A percentile compares a stretch with the other conserved stretches of the same genome.
Evolutionary conservation across 2,329 filamentous ascomycete species (phyloP).

Genomic region (Xylariaceae sp.): DNA sequence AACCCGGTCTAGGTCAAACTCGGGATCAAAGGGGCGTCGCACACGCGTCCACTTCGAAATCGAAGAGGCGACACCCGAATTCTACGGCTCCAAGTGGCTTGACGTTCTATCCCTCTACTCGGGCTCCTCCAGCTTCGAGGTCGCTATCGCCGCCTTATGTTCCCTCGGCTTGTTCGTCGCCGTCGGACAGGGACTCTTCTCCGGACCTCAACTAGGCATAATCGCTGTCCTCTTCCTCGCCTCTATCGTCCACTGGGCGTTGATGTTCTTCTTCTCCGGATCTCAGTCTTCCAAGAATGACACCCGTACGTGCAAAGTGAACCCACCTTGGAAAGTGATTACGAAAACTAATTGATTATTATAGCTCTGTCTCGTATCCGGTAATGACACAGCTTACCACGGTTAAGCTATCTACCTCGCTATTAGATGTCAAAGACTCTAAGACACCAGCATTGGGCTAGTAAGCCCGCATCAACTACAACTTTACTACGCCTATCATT

Average conservation of each 20-base stretch:
- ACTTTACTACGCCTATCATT: not conserved
- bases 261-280: conserved; percentile 29
- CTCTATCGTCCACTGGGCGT: conserved; percentile 27
- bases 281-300: conserved; percentile 18
- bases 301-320: conserved; percentile 19
- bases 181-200: conserved; percentile 27
- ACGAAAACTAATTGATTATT: not conserved
- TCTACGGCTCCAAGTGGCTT: conserved; percentile 30
- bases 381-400: no score
- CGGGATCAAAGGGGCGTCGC: conserved; percentile 27
- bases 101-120: conserved; percentile 30
- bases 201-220: conserved; percentile 24
- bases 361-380: conserved; percentile 22
- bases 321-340: not conserved
- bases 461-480: not conserved
- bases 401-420: no score
- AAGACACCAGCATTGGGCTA: no score
- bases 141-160: conserved; percentile 31
- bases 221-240: conserved; percentile 25
- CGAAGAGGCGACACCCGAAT: conserved; percentile 26
- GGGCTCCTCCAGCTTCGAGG: conserved; percentile 29
- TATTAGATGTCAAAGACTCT: no score
- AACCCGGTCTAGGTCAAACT: conserved; percentile 28
- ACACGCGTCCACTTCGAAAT: conserved; percentile 33
- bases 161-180: conserved; percentile 28